Conservation (phyloP, 2,329 filamentous ascomycete genomes). For the Pezizomycotina sp. region DNA sequence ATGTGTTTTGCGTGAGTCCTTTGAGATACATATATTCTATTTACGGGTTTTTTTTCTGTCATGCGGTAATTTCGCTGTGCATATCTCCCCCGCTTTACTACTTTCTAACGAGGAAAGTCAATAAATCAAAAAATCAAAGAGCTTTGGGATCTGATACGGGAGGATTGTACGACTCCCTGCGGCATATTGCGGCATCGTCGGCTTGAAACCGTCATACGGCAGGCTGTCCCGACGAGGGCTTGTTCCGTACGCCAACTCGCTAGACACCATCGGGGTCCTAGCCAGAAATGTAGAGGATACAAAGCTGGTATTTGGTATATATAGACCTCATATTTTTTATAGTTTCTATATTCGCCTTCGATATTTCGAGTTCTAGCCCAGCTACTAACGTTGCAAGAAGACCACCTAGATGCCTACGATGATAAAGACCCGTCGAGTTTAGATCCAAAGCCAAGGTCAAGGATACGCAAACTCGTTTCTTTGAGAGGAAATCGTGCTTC, state of each 20-base stretch:
- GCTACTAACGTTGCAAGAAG: too few species aligned
- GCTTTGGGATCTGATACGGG: conserved; percentile 89
- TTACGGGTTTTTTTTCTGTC: not conserved
- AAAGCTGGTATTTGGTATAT: conserved; percentile 30
- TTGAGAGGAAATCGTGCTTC: not conserved
- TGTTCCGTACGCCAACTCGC: conserved; percentile 77
- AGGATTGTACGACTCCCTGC: conserved; percentile 77
- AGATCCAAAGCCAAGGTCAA: conserved; percentile 37
- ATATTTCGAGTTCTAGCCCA: not conserved
- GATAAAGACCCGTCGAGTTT: conserved; percentile 59
- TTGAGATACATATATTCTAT: conserved; percentile 8
- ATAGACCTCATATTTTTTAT: conserved; percentile 1
- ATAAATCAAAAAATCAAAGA: conserved; percentile 26
- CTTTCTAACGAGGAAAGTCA: not conserved
- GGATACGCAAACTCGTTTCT: too few species aligned
- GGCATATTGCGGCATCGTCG: conserved; percentile 66
- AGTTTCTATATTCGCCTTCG: conserved; percentile 8
- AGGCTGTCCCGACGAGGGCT: conserved; percentile 73
- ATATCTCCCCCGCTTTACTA: not conserved
- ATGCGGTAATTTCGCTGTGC: too few species aligned
- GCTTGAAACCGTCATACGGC: conserved; percentile 86
- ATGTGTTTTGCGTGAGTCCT: conserved; percentile 41
- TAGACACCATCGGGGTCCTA: conserved; percentile 76
- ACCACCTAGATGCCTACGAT: conserved; percentile 46
- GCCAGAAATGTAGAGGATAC: conserved; percentile 40